A percentile compares a stretch with the other conserved stretches of the same genome.
phyloP scores from a whole-genome alignment of 2,329 filamentous ascomycete genomes.

The Penicillium paneum region DNA sequence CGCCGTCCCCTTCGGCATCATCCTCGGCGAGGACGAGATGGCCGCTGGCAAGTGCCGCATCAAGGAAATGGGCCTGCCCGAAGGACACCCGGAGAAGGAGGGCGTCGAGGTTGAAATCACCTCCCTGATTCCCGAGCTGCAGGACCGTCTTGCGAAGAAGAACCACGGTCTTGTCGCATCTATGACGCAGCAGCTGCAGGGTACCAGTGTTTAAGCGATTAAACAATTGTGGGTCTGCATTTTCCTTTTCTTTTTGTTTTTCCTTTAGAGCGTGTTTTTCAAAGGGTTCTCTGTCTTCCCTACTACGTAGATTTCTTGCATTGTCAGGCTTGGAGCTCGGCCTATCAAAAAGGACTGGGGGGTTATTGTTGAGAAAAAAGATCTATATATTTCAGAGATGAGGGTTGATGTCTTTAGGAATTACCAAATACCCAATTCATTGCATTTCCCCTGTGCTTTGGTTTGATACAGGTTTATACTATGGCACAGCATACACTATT shows the following conservation, averaged over 20 bases:
- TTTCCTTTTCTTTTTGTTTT: background rate
- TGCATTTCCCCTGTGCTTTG: background rate
- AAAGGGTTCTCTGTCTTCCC: background rate
- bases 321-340: slow-evolving; percentile 4
- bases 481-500: background rate
- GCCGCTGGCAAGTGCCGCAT: slow-evolving; percentile 79
- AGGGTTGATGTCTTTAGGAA: background rate
- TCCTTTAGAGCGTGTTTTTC: slow-evolving; percentile 10
- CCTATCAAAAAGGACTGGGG: slow-evolving; percentile 4
- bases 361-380: background rate
- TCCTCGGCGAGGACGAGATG: slow-evolving; percentile 87
- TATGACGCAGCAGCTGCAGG: slow-evolving; percentile 26
- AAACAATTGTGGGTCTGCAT: slow-evolving; percentile 16
- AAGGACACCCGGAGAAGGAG: slow-evolving; percentile 87
- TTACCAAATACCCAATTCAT: slow-evolving; percentile 15
- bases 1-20: slow-evolving; percentile 79
- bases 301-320: slow-evolving; percentile 12
- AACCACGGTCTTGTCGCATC: slow-evolving; percentile 13
- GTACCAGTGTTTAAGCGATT: slow-evolving; percentile 17
- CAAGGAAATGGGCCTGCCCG: slow-evolving; percentile 76
- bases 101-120: slow-evolving; percentile 68
- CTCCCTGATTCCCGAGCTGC: slow-evolving; percentile 27
- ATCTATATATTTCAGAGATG: background rate
- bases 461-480: background rate
- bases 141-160: slow-evolving; percentile 24